phyloP scores from a whole-genome alignment of 2,329 filamentous ascomycete genomes.

The Curvularia verruculosa region DNA sequence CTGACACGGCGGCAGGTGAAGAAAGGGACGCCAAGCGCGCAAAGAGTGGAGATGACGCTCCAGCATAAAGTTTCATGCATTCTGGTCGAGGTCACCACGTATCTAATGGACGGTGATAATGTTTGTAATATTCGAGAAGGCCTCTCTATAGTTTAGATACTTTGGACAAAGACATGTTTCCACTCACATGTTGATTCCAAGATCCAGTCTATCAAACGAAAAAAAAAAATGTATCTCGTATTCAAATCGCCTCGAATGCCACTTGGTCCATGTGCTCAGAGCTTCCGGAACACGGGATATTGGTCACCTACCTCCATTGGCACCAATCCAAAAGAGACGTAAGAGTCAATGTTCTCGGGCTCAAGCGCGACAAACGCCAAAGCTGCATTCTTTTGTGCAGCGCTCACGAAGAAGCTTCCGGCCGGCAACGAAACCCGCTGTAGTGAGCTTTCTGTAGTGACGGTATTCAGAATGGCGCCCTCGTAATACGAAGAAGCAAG shows the following conservation, averaged over 20 bases:
- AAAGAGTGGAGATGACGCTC: conserved; percentile 31
- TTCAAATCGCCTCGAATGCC: background rate
- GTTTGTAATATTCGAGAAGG: background rate
- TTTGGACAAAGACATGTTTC: background rate
- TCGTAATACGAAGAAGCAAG: conserved; percentile 44
- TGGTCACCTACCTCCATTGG: conserved; percentile 45
- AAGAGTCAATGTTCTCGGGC: conserved; percentile 48
- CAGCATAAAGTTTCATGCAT: conserved; percentile 9
- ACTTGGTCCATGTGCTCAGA: conserved; percentile 2
- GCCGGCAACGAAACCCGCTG: conserved; percentile 37
- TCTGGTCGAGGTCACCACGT: background rate
- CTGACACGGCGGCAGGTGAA: conserved; percentile 36
- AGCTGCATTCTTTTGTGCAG: conserved; percentile 47
- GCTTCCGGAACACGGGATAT: conserved; percentile 43
- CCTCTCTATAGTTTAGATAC: background rate
- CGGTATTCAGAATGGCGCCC: conserved; percentile 41
- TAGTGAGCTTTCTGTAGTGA: conserved; percentile 35
- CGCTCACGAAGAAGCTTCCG: conserved; percentile 44
- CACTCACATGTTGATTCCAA: background rate
- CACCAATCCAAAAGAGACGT: conserved; percentile 47
- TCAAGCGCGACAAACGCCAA: conserved; percentile 48
- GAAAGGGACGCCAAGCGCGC: conserved; percentile 44
- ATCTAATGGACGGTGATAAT: conserved; percentile 1
- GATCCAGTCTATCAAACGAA: background rate
- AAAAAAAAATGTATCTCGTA: background rate